Evolutionary conservation across 169 alveolate species (phyloP).

Genomic region (Plasmodium gaboni): DNA sequence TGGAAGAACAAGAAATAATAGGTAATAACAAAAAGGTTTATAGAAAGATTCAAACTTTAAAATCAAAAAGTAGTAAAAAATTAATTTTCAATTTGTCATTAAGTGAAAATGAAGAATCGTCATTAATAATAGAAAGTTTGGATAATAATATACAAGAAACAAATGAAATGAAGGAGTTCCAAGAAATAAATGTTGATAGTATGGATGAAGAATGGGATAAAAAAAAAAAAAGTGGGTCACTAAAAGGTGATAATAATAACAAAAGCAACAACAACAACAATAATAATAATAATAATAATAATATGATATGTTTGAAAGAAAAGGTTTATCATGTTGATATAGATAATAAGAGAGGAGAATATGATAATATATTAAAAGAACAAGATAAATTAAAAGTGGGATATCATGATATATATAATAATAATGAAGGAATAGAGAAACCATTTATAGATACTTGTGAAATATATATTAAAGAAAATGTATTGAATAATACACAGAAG

Average conservation of each 20-base stretch:
- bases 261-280: too few species aligned
- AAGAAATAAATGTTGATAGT: neutral
- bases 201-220: neutral
- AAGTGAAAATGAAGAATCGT: conserved; percentile 8
- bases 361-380: neutral
- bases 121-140: neutral
- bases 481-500: neutral
- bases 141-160: neutral
- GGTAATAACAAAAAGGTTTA: neutral
- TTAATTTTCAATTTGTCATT: conserved; percentile 45
- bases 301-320: neutral
- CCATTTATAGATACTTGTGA: conserved; percentile 35
- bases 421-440: conserved; percentile 8
- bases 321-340: too few species aligned
- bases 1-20: neutral
- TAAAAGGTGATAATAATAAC: neutral
- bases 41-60: conserved; percentile 1
- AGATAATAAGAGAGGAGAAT: neutral
- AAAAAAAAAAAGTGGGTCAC: neutral
- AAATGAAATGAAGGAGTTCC: neutral
- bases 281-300: too few species aligned
- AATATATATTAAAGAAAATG: conserved; percentile 44
- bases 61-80: conserved; percentile 15
- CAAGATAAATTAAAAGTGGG: neutral
- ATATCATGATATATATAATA: neutral